Conservation (phyloP, 345 rosid species). For the Aegle marmelos region DNA sequence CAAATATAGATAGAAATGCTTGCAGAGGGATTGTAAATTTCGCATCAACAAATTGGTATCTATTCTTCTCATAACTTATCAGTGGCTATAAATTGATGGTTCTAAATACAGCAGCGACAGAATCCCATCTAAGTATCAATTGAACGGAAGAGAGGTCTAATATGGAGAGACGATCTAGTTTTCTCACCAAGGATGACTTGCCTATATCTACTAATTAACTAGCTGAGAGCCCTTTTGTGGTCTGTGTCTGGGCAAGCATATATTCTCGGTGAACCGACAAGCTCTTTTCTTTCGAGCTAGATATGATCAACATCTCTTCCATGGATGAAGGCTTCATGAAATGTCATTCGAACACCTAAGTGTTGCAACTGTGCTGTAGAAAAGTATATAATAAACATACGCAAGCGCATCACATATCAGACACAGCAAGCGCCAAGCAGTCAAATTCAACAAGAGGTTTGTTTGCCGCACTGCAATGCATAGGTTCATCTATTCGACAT, state of each 20-base stretch:
- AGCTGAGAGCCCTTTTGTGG: neutral
- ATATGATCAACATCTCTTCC: neutral
- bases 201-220: neutral
- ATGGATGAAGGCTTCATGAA: neutral
- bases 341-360: neutral
- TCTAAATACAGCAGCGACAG: neutral
- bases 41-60: neutral
- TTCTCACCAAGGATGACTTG: neutral
- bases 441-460: neutral
- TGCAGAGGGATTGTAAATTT: neutral
- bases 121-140: neutral
- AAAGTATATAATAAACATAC: neutral
- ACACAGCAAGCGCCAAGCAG: neutral
- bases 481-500: neutral
- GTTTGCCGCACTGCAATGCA: neutral
- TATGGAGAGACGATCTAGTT: neutral
- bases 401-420: neutral
- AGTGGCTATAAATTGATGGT: neutral
- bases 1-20: neutral
- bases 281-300: neutral
- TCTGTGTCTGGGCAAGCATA: neutral
- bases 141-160: neutral
- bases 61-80: neutral
- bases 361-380: neutral
- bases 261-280: neutral